Percentiles rank a stretch among this genome's conserved stretches.
These are phyloP conservation scores for Fraxinus quadrangulata DNA, from an alignment of 257 asterid species.

Conservation along the genomic window DNA sequence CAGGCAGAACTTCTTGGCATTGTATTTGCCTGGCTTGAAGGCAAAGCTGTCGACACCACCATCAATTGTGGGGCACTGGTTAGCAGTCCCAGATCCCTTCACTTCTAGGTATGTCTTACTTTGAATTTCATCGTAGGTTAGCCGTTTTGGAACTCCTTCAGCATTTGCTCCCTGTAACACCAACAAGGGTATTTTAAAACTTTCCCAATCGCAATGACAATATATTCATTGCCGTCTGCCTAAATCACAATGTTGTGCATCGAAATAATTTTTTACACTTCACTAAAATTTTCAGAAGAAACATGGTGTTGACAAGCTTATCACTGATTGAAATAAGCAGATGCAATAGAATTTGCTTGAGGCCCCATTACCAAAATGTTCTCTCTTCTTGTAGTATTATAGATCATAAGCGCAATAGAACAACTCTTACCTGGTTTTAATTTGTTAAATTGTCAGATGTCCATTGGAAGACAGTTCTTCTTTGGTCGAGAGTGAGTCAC, in stretches of 20 bases:
- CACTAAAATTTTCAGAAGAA: neutral
- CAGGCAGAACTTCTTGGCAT: conserved; percentile 82
- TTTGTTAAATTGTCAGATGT: neutral
- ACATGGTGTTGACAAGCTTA: neutral
- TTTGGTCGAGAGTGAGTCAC: neutral
- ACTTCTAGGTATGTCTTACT: conserved; percentile 94
- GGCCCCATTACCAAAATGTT: neutral
- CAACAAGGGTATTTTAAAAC: neutral
- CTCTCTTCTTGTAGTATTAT: neutral
- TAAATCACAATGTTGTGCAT: neutral
- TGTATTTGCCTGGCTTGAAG: conserved; percentile 83
- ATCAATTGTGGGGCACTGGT: conserved; percentile 96
- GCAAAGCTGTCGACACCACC: conserved; percentile 78
- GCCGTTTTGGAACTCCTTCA: conserved; percentile 77
- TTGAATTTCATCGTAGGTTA: conserved; percentile 87
- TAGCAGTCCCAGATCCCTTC: conserved; percentile 93
- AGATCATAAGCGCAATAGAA: neutral
- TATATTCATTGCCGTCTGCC: neutral
- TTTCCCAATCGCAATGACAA: neutral
- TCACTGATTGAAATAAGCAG: neutral
- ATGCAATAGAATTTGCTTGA: neutral
- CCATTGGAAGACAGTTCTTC: neutral
- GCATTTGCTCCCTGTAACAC: conserved; percentile 79
- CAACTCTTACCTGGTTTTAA: neutral
- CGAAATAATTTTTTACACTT: neutral